Evolutionary conservation across 2,329 filamentous ascomycete species (phyloP), one percentile per base, ranked within the genome.

Genomic region (Rhynchosporium graminicola): DNA sequence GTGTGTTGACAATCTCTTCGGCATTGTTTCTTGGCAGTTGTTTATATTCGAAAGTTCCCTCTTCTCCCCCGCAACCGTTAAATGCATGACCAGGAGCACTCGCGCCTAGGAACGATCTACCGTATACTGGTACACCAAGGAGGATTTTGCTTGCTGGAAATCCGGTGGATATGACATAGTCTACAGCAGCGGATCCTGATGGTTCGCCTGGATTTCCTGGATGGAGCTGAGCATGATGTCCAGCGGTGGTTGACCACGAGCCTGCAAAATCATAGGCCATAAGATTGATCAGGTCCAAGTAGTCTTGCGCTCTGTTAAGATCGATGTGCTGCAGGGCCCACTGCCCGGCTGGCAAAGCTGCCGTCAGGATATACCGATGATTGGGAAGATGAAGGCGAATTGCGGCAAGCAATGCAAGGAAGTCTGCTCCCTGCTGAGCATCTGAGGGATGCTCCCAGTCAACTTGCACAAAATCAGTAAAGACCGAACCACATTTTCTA

Each of bases 181-280:
- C 79, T 3, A 93, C 84, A 0, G 84, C 84, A 0, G 85, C 82
- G 12, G 88, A 83, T n/a, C 83, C 87, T 1, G 88, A 92, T 1
- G 83, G 79, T 65, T 88, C 82, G 66, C 82, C 83, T 6, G 72
- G 65, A 59, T 75, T 78, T 62, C 85, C 82, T 1, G 85, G 79
- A 71, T 87, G 90, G 1, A 95, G 83, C 72, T 92, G 90, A 4
- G 90, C 85, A 60, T 94, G 91, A 73, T 94, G 89, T 6, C 90
- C 90, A 51, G 84, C 85, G 62, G 82, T 82, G 36, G 79, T 73
- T 1, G 83, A 84, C 90, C 90, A 93, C 3, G 84, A 80, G 1
- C 90, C 90, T 31, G 83, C 86, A 71, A 93, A 90, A 74, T 95
- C 90, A 75, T 92, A 95, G 1, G 90, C 84, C 83, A 89, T 91